A percentile compares a stretch with the other conserved stretches of the same genome.
These are phyloP conservation scores for Gillenia trifoliata DNA, from an alignment of 306 rosid genomes.

Conservation along the genomic window DNA sequence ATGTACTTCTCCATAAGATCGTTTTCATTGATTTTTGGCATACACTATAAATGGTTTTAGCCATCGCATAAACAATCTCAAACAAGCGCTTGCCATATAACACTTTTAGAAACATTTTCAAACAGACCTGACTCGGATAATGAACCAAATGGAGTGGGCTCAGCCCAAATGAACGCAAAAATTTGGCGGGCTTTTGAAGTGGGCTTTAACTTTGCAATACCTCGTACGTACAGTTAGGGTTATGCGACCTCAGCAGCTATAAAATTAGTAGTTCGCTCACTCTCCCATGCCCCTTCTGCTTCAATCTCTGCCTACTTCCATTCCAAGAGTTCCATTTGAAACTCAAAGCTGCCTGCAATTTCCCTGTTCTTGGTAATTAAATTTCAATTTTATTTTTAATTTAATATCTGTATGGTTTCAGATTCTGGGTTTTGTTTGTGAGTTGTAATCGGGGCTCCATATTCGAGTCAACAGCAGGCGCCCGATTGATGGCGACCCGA, in stretches of 20 bases:
- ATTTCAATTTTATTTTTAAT: not conserved
- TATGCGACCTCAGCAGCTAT: not conserved
- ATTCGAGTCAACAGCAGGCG: conserved; percentile 74
- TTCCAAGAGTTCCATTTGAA: not conserved
- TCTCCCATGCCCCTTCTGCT: fast-evolving
- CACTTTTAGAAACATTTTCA: too few relatives aligned
- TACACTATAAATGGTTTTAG: too few relatives aligned
- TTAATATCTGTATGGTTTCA: not conserved
- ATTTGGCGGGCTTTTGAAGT: not conserved
- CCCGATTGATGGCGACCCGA: conserved; percentile 41
- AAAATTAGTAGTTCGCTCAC: not conserved
- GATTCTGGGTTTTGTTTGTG: not conserved
- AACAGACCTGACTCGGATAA: not conserved
- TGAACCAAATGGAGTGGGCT: not conserved
- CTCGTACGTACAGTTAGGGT: not conserved
- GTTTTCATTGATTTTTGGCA: too few relatives aligned
- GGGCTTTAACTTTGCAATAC: not conserved
- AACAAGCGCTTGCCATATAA: too few relatives aligned
- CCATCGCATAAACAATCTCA: too few relatives aligned
- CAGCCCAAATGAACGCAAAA: not conserved
- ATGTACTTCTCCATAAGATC: too few relatives aligned
- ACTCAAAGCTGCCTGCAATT: not conserved
- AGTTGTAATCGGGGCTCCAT: conserved; percentile 34
- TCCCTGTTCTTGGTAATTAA: not conserved
- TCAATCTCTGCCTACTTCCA: not conserved